Evolutionary conservation across 2,329 filamentous ascomycete species (phyloP), one percentile per base, ranked within the genome.

Genomic region (Sphaerulina populicola): DNA sequence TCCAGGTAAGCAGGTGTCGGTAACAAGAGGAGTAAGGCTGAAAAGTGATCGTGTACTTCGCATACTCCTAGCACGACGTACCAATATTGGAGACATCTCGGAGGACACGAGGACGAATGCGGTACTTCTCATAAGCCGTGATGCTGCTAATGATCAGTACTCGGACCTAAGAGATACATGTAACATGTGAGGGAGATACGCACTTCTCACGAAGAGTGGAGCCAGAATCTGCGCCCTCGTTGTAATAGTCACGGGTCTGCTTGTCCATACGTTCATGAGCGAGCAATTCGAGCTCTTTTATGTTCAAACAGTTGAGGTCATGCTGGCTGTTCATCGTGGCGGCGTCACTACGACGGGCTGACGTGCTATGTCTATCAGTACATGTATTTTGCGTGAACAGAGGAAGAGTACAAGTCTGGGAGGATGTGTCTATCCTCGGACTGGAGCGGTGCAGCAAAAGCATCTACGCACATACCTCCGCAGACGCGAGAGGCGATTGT

Each of bases 121-220:
- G 68, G 48, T 74, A 68, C 23, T 71, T 69, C 51, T 73, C 67
- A 61, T 72, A 81, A 3, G 77, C 77, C 1, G 69, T 69, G 50
- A 73, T 69, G 52, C 31, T 35, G 31, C 10, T 11, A 3, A 35
- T 35, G 31, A 7, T 35, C 12, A 35, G 31, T 35, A 35, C 4
- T 4, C 10, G 5, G 10, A n/a, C 6, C 23, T 27, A 27, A 5
- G 23, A 7, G 23, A 5, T 12, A 35, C 4, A 11, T 11, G 31
- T 12, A 33, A 4, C 10, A 11, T 35, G 10, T 5, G 31, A 35
- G 6, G 31, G 31, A 11, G 10, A 35, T 35, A 35, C 31, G 31
- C 31, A 35, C 31, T 81, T 81, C 54, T 80, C 78, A 18, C 54
- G 56, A 4, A 69, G 54, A 3, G 67, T 69, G n/a, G 62, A 64